A percentile compares a stretch with the other conserved stretches of the same genome.
Evolutionary conservation across 2,329 filamentous ascomycete genomes (phyloP).

Genomic region (Bimuria novae-zelandiae): DNA sequence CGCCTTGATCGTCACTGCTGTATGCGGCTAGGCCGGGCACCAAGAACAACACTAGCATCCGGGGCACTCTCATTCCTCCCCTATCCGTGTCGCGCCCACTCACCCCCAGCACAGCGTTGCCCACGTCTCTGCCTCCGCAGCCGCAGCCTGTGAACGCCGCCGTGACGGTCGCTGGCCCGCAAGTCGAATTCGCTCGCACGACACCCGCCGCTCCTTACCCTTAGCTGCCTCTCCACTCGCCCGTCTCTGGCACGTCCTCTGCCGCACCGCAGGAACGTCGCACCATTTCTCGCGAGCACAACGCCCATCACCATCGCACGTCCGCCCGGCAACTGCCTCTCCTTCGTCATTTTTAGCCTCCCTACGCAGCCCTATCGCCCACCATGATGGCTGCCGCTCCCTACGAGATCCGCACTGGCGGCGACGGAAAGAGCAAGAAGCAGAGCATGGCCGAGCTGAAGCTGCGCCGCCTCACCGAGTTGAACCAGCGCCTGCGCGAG

Average conservation of each 20-base stretch:
- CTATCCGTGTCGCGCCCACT: constrained; percentile 27
- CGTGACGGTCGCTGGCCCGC: constrained; percentile 30
- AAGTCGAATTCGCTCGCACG: constrained; percentile 30
- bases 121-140: constrained; percentile 24
- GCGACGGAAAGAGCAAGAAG: constrained; percentile 84
- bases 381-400: constrained; percentile 61
- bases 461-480: constrained; percentile 90
- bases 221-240: constrained; percentile 28
- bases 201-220: constrained; percentile 40
- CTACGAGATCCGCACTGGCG: constrained; percentile 69
- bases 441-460: constrained; percentile 99
- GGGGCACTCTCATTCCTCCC: constrained; percentile 10
- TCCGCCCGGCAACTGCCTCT: constrained; percentile 22
- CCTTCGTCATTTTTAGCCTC: constrained; percentile 9
- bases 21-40: constrained; percentile 1
- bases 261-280: constrained; percentile 36
- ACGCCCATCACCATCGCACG: constrained; percentile 25
- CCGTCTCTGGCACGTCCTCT: constrained; percentile 26
- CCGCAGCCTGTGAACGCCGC: constrained; percentile 29
- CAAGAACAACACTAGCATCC: constrained; percentile 5
- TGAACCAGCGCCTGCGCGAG: constrained; percentile 94
- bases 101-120: constrained; percentile 27
- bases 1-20: constrained; percentile 7
- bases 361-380: constrained; percentile 23
- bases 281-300: constrained; percentile 32